These are phyloP conservation scores for Aspergillus avenaceus DNA, from an alignment of 495 filamentous ascomycete genomes.

Conservation along the genomic window DNA sequence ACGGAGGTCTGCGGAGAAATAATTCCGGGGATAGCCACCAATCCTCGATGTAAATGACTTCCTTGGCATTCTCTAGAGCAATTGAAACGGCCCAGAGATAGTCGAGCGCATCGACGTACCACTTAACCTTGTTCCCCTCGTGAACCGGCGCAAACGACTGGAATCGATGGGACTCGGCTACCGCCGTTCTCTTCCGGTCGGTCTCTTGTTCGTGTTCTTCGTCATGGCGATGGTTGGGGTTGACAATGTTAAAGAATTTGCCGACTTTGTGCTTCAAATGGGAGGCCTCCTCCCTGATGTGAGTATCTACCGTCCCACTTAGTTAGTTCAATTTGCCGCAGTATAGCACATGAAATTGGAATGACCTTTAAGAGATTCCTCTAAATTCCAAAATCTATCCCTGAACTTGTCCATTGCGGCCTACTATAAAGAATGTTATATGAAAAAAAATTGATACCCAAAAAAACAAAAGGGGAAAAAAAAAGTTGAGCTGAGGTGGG, in stretches of 20 bases:
- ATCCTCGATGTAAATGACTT: conserved; percentile 92
- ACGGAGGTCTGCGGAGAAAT: conserved; percentile 81
- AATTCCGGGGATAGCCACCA: conserved; percentile 97
- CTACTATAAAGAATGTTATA: background rate
- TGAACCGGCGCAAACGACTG: conserved; percentile 80
- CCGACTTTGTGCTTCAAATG: conserved; percentile 62
- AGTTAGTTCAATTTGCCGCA: conserved; percentile 8
- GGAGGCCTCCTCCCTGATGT: conserved; percentile 42
- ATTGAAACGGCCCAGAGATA: conserved; percentile 91
- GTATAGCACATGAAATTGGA: background rate
- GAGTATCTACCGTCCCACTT: conserved; percentile 22
- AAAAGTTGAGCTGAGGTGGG: background rate
- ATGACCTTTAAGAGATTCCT: conserved; percentile 33
- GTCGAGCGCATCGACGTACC: conserved; percentile 92
- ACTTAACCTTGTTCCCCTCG: conserved; percentile 85
- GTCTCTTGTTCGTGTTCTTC: conserved; percentile 84
- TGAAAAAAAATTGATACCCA: background rate
- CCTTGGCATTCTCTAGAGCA: conserved; percentile 80
- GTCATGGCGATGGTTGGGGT: conserved; percentile 90
- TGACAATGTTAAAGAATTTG: conserved; percentile 71
- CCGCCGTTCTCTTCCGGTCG: conserved; percentile 70
- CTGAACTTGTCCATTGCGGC: conserved; percentile 33
- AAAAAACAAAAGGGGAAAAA: background rate
- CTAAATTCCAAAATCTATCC: conserved; percentile 25
- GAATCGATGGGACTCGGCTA: conserved; percentile 77